phyloP scores from a whole-genome alignment of 192 early-diverging fungal species.

The Coemansia sp. region DNA sequence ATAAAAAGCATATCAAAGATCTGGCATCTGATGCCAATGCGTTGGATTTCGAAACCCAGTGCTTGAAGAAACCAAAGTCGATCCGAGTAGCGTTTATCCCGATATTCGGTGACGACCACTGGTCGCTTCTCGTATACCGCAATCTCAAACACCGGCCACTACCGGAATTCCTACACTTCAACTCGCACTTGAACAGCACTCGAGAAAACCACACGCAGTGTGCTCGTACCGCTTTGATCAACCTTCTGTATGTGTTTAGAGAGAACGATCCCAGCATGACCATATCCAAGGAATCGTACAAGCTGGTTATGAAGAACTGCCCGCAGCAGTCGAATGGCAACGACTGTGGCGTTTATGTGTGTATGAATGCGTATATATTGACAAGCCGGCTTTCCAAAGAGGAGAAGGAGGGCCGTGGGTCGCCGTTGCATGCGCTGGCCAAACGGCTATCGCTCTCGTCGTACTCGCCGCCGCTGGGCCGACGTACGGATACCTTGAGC shows the following conservation, averaged over 20 bases:
- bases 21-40: slow-evolving; percentile 42
- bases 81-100: slow-evolving; percentile 47
- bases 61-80: slow-evolving; percentile 24
- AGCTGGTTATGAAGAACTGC: slow-evolving; percentile 47
- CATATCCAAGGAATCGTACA: slow-evolving; percentile 47
- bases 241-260: slow-evolving; percentile 43
- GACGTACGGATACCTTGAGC: slow-evolving; percentile 10
- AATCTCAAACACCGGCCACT: slow-evolving; percentile 15
- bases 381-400: slow-evolving; percentile 24
- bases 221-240: slow-evolving; percentile 46
- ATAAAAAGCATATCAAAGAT: slow-evolving; percentile 21
- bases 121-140: slow-evolving; percentile 48
- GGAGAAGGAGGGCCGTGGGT: slow-evolving; percentile 6
- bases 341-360: slow-evolving; percentile 49
- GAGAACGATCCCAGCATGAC: slow-evolving; percentile 40
- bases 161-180: slow-evolving; percentile 53
- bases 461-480: slow-evolving; percentile 5
- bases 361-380: slow-evolving; percentile 45
- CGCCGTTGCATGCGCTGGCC: slow-evolving; percentile 21
- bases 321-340: slow-evolving; percentile 49
- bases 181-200: slow-evolving; percentile 46
- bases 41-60: slow-evolving; percentile 36
- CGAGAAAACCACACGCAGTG: slow-evolving; percentile 47
- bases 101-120: slow-evolving; percentile 51
- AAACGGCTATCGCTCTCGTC: slow-evolving; percentile 21